Evolutionary conservation across 2,329 filamentous ascomycete species (phyloP), one percentile per base, ranked within the genome.

Genomic region (Stylonectria norvegica): DNA sequence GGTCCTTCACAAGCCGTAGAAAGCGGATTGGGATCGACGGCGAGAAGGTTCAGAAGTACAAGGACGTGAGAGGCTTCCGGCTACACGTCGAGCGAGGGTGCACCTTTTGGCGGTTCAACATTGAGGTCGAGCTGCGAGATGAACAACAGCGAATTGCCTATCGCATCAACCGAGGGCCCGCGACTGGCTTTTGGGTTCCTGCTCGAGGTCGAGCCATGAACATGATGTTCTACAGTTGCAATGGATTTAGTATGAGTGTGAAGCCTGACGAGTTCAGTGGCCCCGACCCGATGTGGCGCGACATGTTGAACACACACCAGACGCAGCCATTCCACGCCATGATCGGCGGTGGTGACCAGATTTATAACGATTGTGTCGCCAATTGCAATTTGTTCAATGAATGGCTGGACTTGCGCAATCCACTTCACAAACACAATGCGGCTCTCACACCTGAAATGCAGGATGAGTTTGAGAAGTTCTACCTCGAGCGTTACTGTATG

Each of bases 201-300:
- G 85, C 85, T 20, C 78, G 75, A 35, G 85, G 81, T 12, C 77
- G 95, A 61, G 79, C 86, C 3, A 98, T 98, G 93, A 96, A 97
- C 67, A 87, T 96, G 61, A 95, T 97, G 89, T 98, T 96, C 68
- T 80, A 97, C 69, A 95, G 86, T 61, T 95, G 93, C 70, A 98
- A 98, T 62, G 93, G 94, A 2, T 98, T 98, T 70, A 91, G 88
- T 54, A 64, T 85, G 36, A 85, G 79, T 41, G 86, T 86, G 17
- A 83, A 95, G 47, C 70, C 89, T 0, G 77, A 94, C 59, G 75
- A 83, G 32, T 85, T 96, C 61, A 93, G 85, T 58, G 93, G 93
- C 0, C 93, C 94, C 0, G 93, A 98, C 65, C 93, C 93, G 2
- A 76, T 98, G 66, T 98, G 94, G 93, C 84, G 91, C 40, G 93